These are phyloP conservation scores for Phtheirospermum japonicum DNA, from an alignment of 257 asterid genomes.

Conservation along the genomic window DNA sequence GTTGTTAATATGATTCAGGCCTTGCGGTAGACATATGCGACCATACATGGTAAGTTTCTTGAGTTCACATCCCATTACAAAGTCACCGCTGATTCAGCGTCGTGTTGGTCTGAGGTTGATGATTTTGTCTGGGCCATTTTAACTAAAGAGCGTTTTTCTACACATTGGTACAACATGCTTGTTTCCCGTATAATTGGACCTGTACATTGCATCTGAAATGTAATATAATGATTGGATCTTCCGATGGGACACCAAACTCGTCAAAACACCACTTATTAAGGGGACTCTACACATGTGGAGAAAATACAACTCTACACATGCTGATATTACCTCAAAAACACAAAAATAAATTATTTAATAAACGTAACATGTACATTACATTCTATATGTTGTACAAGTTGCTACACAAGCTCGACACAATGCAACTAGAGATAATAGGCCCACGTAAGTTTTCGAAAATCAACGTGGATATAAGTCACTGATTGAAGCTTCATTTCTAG, in stretches of 20 bases:
- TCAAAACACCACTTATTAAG: too few species aligned
- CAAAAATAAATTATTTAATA: too few species aligned
- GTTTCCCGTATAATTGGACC: too few species aligned
- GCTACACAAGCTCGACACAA: neutral
- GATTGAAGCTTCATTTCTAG: neutral
- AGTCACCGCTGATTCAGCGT: neutral
- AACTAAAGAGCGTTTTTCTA: neutral
- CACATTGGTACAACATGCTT: neutral
- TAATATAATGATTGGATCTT: too few species aligned
- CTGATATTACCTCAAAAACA: too few species aligned
- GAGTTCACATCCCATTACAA: neutral
- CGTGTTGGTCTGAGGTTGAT: neutral
- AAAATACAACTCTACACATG: too few species aligned
- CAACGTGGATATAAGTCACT: constrained; percentile 1
- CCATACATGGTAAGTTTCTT: neutral
- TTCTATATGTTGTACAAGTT: neutral
- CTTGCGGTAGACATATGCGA: neutral
- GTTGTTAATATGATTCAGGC: too few species aligned
- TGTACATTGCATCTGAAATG: too few species aligned
- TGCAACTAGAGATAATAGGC: neutral
- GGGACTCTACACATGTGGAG: too few species aligned
- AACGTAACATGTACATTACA: too few species aligned
- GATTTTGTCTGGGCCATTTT: constrained; percentile 20
- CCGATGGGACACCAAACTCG: too few species aligned
- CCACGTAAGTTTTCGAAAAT: neutral